Conservation (phyloP, 2,329 filamentous ascomycete species). For the Monosporascus cannonballus region DNA sequence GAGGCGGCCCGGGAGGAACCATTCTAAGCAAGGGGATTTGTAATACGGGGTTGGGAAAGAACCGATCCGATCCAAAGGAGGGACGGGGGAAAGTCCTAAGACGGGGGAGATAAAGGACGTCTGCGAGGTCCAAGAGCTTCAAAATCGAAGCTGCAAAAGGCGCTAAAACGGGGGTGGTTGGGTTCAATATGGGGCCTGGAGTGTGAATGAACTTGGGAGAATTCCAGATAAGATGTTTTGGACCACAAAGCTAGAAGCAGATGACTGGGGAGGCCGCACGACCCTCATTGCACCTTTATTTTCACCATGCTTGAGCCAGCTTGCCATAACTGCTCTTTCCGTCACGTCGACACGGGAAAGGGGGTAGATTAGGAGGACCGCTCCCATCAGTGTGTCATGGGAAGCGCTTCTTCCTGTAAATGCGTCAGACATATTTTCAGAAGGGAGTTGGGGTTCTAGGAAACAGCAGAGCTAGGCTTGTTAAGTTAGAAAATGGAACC, state of each 20-base stretch:
- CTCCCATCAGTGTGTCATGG: not conserved
- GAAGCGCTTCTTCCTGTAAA: not conserved
- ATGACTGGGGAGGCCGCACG: too few relatives aligned
- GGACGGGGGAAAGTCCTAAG: too few relatives aligned
- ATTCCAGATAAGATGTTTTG: not conserved
- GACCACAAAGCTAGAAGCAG: too few relatives aligned
- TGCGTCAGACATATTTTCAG: too few relatives aligned
- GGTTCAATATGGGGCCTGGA: not conserved
- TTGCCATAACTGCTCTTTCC: not conserved
- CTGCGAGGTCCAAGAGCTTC: conserved; percentile 9
- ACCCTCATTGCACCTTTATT: not conserved
- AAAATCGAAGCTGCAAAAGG: conserved; percentile 20
- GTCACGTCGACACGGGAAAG: not conserved
- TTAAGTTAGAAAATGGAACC: not conserved
- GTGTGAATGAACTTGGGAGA: conserved; percentile 2
- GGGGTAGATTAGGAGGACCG: not conserved
- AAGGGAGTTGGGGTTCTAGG: not conserved
- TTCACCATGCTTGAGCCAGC: not conserved
- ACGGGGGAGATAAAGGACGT: not conserved
- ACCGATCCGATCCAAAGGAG: not conserved
- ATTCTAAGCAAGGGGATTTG: not conserved
- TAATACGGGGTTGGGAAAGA: not conserved
- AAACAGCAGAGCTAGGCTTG: not conserved
- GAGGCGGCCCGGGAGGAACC: not conserved
- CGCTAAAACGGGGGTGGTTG: conserved; percentile 14